These are phyloP conservation scores for Penicillium glabrum DNA, from an alignment of 2,329 filamentous ascomycete species.

Conservation along the genomic window DNA sequence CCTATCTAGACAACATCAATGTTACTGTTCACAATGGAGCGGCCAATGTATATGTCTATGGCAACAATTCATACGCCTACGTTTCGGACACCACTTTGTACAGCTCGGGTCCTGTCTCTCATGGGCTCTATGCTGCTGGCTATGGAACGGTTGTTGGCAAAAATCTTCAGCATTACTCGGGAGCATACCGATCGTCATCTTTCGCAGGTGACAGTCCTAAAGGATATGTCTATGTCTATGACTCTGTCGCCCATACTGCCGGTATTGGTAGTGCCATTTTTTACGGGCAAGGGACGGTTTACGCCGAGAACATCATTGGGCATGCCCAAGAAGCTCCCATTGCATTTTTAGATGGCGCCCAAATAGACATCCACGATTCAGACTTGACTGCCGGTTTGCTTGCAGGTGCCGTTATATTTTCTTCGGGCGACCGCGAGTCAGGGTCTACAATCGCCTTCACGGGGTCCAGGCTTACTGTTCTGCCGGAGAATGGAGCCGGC, in stretches of 20 bases:
- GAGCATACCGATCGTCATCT: slow-evolving; percentile 4
- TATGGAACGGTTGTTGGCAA: slow-evolving; percentile 1
- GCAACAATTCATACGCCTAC: slow-evolving; percentile 3
- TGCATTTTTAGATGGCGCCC: slow-evolving; percentile 2
- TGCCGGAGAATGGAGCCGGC: not conserved
- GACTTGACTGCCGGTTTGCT: slow-evolving; percentile 5
- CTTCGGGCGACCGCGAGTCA: not conserved
- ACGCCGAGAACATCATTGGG: slow-evolving; percentile 1
- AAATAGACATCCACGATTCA: slow-evolving; percentile 1
- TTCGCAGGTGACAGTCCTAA: slow-evolving; percentile 7
- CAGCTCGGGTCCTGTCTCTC: slow-evolving; percentile 3
- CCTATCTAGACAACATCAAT: not conserved
- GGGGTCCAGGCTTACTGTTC: not conserved
- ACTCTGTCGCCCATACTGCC: slow-evolving; percentile 4
- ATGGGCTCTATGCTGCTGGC: slow-evolving; percentile 3
- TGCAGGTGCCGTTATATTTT: slow-evolving; percentile 5
- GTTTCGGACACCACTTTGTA: not conserved
- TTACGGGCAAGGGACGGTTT: slow-evolving; percentile 3
- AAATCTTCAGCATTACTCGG: slow-evolving; percentile 5
- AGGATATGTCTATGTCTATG: slow-evolving; percentile 5
- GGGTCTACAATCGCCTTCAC: not conserved
- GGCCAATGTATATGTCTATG: slow-evolving; percentile 4
- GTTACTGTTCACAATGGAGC: slow-evolving; percentile 7
- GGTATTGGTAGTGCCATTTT: slow-evolving; percentile 7
- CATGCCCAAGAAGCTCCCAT: slow-evolving; percentile 1